Conservation (phyloP, 2,329 filamentous ascomycete genomes). For the Venturia asperata region DNA sequence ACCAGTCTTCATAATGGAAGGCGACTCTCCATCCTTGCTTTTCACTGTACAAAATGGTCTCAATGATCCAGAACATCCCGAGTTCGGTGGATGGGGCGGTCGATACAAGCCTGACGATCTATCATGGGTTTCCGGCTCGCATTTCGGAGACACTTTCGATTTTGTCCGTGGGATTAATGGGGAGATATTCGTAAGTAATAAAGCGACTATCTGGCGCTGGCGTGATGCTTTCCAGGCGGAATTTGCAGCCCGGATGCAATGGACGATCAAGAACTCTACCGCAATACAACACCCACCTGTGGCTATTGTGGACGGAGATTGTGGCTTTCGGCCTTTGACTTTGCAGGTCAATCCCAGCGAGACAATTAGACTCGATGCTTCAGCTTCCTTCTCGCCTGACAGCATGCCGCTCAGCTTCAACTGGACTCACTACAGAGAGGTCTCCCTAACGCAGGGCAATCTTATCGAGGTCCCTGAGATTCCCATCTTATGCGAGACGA, state of each 20-base stretch:
- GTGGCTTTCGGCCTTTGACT: not conserved
- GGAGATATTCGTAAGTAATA: constrained; percentile 25
- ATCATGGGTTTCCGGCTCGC: constrained; percentile 19
- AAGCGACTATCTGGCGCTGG: constrained; percentile 40
- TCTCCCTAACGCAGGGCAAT: constrained; percentile 21
- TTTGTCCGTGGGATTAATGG: constrained; percentile 31
- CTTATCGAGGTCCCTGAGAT: not conserved
- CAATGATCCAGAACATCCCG: constrained; percentile 32
- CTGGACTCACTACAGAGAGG: not conserved
- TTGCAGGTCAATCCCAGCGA: not conserved
- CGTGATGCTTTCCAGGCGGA: constrained; percentile 37
- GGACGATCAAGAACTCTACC: constrained; percentile 26
- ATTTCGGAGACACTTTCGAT: constrained; percentile 33
- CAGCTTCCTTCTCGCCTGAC: not conserved
- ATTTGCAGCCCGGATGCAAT: constrained; percentile 39
- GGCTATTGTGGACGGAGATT: not conserved
- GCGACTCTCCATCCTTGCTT: constrained; percentile 40
- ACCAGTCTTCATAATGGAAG: constrained; percentile 41
- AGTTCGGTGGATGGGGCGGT: constrained; percentile 41
- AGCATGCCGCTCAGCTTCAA: not conserved
- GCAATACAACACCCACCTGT: constrained; percentile 23
- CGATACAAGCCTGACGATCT: constrained; percentile 30
- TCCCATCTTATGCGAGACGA: not conserved
- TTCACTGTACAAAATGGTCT: constrained; percentile 39
- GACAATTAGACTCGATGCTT: not conserved